Percentiles rank a stretch among this genome's conserved stretches.
Evolutionary conservation across 495 filamentous ascomycete genomes (phyloP).

Genomic region (Letharia lupina): DNA sequence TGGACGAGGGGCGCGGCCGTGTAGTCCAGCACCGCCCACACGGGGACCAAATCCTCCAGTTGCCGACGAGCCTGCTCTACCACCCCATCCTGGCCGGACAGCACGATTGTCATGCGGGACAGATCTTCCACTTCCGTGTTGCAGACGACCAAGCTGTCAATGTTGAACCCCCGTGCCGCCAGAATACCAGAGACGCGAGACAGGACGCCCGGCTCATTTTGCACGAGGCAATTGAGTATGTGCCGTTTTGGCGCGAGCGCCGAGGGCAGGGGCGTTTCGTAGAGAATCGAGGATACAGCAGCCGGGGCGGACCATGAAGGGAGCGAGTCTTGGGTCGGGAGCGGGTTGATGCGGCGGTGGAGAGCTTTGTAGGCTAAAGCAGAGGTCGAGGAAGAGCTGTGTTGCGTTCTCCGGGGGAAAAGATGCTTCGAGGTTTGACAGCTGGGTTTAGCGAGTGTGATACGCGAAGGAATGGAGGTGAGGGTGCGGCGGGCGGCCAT

Average conservation of each 20-base stretch:
- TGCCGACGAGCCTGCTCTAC: slow-evolving; percentile 95
- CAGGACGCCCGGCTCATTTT: slow-evolving; percentile 96
- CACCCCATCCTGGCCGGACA: slow-evolving; percentile 91
- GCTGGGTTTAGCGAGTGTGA: slow-evolving; percentile 15
- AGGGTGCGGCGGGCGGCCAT: slow-evolving; percentile 24
- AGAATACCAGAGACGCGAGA: slow-evolving; percentile 95
- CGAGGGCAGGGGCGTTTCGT: slow-evolving; percentile 87
- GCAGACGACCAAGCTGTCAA: slow-evolving; percentile 95
- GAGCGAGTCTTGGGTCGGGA: slow-evolving; percentile 65
- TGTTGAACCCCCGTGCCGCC: slow-evolving; percentile 95
- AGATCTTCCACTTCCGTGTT: slow-evolving; percentile 96
- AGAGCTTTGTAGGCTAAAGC: slow-evolving; percentile 96
- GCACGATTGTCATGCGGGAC: slow-evolving; percentile 96
- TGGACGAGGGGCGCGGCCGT: slow-evolving; percentile 89
- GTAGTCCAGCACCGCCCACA: slow-evolving; percentile 98
- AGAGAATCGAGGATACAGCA: slow-evolving; percentile 95
- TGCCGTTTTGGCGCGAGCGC: slow-evolving; percentile 82
- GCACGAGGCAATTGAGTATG: slow-evolving; percentile 94
- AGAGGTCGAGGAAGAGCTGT: slow-evolving; percentile 65
- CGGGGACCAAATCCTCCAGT: slow-evolving; percentile 91
- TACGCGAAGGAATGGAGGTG: slow-evolving; percentile 13
- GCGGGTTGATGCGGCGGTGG: slow-evolving; percentile 73
- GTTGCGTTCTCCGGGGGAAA: slow-evolving; percentile 18
- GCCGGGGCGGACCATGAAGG: slow-evolving; percentile 89
- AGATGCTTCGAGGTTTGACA: slow-evolving; percentile 15